Evolutionary conservation across 2,329 filamentous ascomycete species (phyloP).

Genomic region (Didymella pinodella): DNA sequence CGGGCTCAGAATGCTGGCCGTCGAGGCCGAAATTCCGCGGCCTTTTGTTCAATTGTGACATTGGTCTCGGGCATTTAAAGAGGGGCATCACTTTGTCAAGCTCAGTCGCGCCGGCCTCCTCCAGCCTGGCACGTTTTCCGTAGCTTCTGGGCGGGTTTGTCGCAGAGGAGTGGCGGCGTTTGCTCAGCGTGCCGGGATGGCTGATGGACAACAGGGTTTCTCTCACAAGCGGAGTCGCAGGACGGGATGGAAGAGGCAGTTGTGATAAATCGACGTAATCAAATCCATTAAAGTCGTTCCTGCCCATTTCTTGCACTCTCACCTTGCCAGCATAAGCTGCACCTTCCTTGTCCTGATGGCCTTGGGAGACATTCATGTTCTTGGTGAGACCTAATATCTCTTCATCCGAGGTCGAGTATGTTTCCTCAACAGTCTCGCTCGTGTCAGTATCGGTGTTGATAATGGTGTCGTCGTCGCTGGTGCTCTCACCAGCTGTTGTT

Average conservation of each 20-base stretch:
- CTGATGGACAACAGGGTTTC: constrained; percentile 23
- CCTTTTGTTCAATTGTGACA: constrained; percentile 8
- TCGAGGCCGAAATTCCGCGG: neutral
- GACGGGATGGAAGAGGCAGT: neutral
- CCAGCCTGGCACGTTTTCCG: constrained; percentile 6
- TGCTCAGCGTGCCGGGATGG: constrained; percentile 25
- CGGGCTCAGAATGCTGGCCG: neutral
- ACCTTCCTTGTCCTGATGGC: too few species aligned
- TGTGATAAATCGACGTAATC: constrained; percentile 14
- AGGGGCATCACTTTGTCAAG: neutral
- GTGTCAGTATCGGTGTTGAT: constrained; percentile 10
- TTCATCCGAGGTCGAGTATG: neutral
- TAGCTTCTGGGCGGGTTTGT: neutral
- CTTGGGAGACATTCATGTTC: neutral
- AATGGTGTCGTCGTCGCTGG: neutral
- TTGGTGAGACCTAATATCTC: neutral
- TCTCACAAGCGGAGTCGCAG: neutral
- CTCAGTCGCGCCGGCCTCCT: neutral
- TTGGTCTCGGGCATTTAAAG: neutral
- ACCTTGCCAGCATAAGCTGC: constrained; percentile 1
- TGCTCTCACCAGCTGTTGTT: constrained; percentile 13
- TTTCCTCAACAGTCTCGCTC: constrained; percentile 1
- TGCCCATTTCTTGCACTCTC: constrained; percentile 2
- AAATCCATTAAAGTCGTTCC: neutral
- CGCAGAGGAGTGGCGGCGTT: constrained; percentile 15